A percentile compares a stretch with the other conserved stretches of the same genome.
phyloP scores from a whole-genome alignment of 495 filamentous ascomycete species.

The Entonaema liquescens region DNA sequence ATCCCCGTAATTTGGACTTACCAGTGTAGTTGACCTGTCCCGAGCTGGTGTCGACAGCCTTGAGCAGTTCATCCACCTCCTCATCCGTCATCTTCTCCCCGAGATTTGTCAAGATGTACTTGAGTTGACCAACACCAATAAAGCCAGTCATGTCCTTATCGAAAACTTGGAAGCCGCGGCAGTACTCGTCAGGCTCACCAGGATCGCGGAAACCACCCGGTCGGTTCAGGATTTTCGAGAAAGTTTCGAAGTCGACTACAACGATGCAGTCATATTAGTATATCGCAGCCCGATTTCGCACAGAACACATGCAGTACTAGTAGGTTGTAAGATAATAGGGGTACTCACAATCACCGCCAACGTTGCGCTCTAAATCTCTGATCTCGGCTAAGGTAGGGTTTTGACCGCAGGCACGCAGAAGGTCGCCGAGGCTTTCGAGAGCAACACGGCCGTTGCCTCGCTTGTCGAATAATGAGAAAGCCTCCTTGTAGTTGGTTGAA shows the following conservation, averaged over 20 bases:
- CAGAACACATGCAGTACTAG: neutral
- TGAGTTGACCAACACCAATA: slow-evolving; percentile 94
- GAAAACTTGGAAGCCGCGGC: slow-evolving; percentile 97
- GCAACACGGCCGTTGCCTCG: slow-evolving; percentile 91
- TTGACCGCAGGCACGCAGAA: slow-evolving; percentile 95
- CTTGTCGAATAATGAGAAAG: slow-evolving; percentile 99
- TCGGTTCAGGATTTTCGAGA: slow-evolving; percentile 93
- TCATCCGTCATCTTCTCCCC: slow-evolving; percentile 99
- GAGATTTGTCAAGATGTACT: slow-evolving; percentile 95
- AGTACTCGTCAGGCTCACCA: slow-evolving; percentile 96
- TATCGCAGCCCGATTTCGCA: neutral
- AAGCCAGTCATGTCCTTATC: slow-evolving; percentile 99
- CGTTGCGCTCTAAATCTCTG: slow-evolving; percentile 81
- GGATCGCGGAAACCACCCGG: slow-evolving; percentile 98
- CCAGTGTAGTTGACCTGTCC: slow-evolving; percentile 97
- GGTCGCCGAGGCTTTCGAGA: slow-evolving; percentile 86
- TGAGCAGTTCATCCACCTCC: slow-evolving; percentile 96
- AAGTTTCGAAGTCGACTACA: slow-evolving; percentile 96
- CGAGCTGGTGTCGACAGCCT: slow-evolving; percentile 92
- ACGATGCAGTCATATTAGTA: slow-evolving; percentile 8
- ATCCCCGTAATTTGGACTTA: slow-evolving; percentile 50
- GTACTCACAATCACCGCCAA: slow-evolving; percentile 87
- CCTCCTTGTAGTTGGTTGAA: slow-evolving; percentile 99
- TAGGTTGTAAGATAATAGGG: neutral
- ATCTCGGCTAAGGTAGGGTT: slow-evolving; percentile 96